Evolutionary conservation across 371 early-diverging fungal species (phyloP), one percentile per base, ranked within the genome.

Genomic region (Mortierella sp.): DNA sequence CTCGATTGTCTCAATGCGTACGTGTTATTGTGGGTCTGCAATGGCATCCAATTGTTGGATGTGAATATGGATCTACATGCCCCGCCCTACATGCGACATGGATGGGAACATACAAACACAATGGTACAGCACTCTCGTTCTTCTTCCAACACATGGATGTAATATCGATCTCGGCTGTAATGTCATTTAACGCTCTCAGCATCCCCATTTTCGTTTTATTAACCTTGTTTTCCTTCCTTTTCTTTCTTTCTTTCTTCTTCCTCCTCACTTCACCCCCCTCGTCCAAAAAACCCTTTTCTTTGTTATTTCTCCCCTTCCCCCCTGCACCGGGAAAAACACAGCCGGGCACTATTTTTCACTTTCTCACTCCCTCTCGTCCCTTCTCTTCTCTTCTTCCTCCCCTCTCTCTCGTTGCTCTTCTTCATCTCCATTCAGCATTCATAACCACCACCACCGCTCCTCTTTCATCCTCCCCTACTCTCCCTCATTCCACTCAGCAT

Each of bases 341-440:
- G 67, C 67, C 67, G 67, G 40, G 8, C 19, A 67, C 67, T 21
- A 28, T 4, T 28, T 34, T 16, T 34, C 21, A 6, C 34, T 43
- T 50, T 44, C 24, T 55, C 24, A 4, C 28, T 40, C 37, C 37
- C 43, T 48, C 54, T 51, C 8, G 48, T 78, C 67, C 31, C 31
- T 26, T 50, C n/a, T 24, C 24, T 40, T 44, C 31, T 28, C 37
- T 72, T 54, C 13, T 10, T 59, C 53, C 34, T 44, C n/a, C 19
- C 43, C 74, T 55, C 34, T 51, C 16, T 64, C 37, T 19, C 44
- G 28, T 50, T 57, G 28, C 53, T 70, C 67, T 37, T 13, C 50
- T 54, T 46, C 73, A 67, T 53, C 48, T 40, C 44, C 73, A 43
- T 40, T 78, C 77, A 57, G 44, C n/a, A n/a, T 48, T 51, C 44